Base-by-base conservation (phyloP, 2,329 filamentous ascomycete genomes). In the Pseudogymnoascus sp. region DNA sequence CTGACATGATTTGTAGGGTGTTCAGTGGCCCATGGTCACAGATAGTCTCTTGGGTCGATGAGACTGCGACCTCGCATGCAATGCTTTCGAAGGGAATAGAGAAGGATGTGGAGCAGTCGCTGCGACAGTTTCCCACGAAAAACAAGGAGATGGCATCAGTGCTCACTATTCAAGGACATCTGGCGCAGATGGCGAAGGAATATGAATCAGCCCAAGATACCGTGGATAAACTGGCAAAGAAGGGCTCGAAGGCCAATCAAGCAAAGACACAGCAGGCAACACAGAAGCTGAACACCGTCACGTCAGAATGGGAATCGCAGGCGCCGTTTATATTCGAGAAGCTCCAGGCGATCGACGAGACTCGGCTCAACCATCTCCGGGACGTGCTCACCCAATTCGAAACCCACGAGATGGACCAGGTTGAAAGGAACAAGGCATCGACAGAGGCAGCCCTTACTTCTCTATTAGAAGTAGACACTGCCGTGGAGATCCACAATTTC, bases 241-340 rank as follows among this genome's bases (percentile, higher is more conserved):
- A 93, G 74, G 91, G 89, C 63, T 82, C 82, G 60, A 91, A 87
- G 74, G 85, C 88, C 41, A 92, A 85, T 68, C 82, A 87, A 2
- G 84, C 86, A 62, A 96, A 94, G 74, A 83, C 94, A 38, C 89
- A 92, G 43, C 82, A 81, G 64, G 92, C 91, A 11, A 81, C 84
- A 9, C 79, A 84, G 16, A 87, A 86, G 65, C 83, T 95, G 43
- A 89, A 96, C 65, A 85, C 85, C 63, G 88, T 91, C n/a, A 84
- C 81, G 47, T 83, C 87, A 66, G 89, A 96, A 72, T 99, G 94
- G 94, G 87, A 96, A 61, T 92, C 91, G 0, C 92, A 96, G 73
- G 91, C 94, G 12, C 94, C 94, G 1, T 97, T 90, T 74, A 88
- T 97, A 63, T 97, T 96, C 71, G 94, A 99, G 75, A 89, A 87